Evolutionary conservation across 345 rosid genomes (phyloP), one percentile per base, ranked within the genome.

Genomic region (Theobroma cacao): DNA sequence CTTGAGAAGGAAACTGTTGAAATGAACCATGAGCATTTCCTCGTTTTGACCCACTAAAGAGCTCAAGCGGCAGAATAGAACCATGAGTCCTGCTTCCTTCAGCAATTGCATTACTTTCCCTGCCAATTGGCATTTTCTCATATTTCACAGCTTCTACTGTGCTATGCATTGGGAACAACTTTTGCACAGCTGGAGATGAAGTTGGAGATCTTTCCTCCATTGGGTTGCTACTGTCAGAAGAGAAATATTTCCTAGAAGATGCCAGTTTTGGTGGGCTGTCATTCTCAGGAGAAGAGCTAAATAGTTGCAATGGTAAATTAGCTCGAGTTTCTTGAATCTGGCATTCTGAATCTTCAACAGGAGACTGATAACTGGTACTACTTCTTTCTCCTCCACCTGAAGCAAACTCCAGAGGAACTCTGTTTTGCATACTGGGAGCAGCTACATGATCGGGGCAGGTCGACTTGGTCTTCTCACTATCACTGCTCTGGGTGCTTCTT

Each of bases 161-260:
- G 33, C 88, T 87, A 84, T 86, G 91, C 88, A 94, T 72, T 20
- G 98, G 98, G 85, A 92, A 92, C 77, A 92, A 73, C 82, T 85
- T 90, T 74, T 89, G 90, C 82, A 88, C 88, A 74, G 90, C 82
- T 5, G 93, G 98, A 79, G 98, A 90, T 56, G 97, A 91, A 38
- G 94, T 90, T 20, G 92, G 93, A 47, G 98, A 94, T 64, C 83
- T 81, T 56, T 90, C 97, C 80, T 88, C 96, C 1, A 82, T 85
- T 74, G 94, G 97, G 80, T 93, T 90, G 82, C 97, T 92, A 85
- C 98, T 90, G 80, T 87, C 97, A 38, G 98, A 94, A 74, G 98
- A 94, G 84, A 89, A 94, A 81, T 94, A 93, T 82, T 88, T 93
- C 84, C 90, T 82, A 50, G 96, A 87, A 60, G 96, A 85, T 59